A percentile compares a stretch with the other conserved stretches of the same genome.
Conservation (phyloP, 352 stramenopile genomes). For the Peronospora belbahrii region DNA sequence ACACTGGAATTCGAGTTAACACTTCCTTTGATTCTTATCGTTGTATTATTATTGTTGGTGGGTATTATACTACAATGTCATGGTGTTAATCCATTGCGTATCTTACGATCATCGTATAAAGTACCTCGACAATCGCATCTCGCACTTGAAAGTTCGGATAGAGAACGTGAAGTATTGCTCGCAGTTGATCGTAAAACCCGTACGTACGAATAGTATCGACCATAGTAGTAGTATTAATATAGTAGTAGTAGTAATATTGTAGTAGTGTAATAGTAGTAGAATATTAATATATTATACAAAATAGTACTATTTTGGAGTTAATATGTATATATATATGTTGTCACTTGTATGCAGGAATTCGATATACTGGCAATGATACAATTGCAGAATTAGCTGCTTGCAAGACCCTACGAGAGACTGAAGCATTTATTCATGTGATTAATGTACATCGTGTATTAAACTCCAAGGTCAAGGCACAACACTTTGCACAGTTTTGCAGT, state of each 20-base stretch:
- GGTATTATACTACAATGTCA: slow-evolving; percentile 44
- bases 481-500: slow-evolving; percentile 56
- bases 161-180: slow-evolving; percentile 48
- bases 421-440: slow-evolving; percentile 56
- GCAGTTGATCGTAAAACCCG: slow-evolving; percentile 31
- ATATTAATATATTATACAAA: too few relatives aligned
- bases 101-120: slow-evolving; percentile 59
- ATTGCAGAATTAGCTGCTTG: slow-evolving; percentile 40
- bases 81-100: slow-evolving; percentile 48
- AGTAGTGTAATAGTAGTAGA: too few relatives aligned
- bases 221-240: too few relatives aligned
- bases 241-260: too few relatives aligned
- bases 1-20: slow-evolving; percentile 32
- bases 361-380: slow-evolving; percentile 49
- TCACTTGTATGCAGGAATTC: too few relatives aligned
- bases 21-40: slow-evolving; percentile 31
- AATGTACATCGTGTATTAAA: slow-evolving; percentile 49
- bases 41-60: slow-evolving; percentile 38
- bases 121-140: slow-evolving; percentile 21
- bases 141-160: slow-evolving; percentile 29
- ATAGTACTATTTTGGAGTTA: too few relatives aligned
- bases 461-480: slow-evolving; percentile 63
- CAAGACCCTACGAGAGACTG: slow-evolving; percentile 34
- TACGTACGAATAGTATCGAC: too few relatives aligned
- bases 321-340: too few relatives aligned